These are phyloP conservation scores for Phyllosticta paracitricarpa DNA, from an alignment of 2,329 filamentous ascomycete species.

Conservation along the genomic window DNA sequence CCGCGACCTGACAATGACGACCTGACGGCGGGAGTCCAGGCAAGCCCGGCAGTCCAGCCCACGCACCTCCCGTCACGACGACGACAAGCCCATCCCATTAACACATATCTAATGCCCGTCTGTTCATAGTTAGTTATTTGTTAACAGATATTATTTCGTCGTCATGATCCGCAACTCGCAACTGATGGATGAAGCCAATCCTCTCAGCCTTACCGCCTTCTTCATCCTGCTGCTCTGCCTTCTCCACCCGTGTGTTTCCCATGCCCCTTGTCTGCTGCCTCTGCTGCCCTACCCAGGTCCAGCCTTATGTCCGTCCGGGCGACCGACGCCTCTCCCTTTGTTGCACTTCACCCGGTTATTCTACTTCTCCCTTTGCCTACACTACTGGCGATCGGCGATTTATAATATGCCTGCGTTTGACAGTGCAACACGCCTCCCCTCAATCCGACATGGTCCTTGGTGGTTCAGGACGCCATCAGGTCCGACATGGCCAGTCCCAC, in stretches of 20 bases:
- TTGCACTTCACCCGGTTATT: background rate
- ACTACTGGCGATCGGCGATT: background rate
- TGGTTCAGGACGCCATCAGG: too few species aligned
- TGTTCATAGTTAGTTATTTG: too few species aligned
- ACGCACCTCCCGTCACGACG: too few species aligned
- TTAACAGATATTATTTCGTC: too few species aligned
- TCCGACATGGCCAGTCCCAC: background rate
- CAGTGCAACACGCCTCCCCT: background rate
- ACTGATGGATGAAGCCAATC: too few species aligned
- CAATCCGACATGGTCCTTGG: too few species aligned
- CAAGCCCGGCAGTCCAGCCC: too few species aligned
- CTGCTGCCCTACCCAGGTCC: background rate
- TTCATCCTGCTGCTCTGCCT: background rate
- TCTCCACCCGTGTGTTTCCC: background rate
- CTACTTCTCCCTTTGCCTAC: background rate
- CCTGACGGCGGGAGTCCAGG: too few species aligned
- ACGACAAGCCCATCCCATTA: too few species aligned
- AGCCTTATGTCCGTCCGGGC: background rate
- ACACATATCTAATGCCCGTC: too few species aligned
- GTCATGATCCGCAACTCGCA: too few species aligned
- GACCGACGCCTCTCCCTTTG: background rate
- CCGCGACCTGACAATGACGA: too few species aligned
- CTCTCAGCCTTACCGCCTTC: background rate
- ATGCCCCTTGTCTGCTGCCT: background rate
- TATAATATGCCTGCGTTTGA: background rate